A percentile compares a stretch with the other conserved stretches of the same genome.
These are phyloP conservation scores for Apiotrichum mycotoxinovorans DNA, from an alignment of 1,284 basidiomycete genomes.

Conservation along the genomic window DNA sequence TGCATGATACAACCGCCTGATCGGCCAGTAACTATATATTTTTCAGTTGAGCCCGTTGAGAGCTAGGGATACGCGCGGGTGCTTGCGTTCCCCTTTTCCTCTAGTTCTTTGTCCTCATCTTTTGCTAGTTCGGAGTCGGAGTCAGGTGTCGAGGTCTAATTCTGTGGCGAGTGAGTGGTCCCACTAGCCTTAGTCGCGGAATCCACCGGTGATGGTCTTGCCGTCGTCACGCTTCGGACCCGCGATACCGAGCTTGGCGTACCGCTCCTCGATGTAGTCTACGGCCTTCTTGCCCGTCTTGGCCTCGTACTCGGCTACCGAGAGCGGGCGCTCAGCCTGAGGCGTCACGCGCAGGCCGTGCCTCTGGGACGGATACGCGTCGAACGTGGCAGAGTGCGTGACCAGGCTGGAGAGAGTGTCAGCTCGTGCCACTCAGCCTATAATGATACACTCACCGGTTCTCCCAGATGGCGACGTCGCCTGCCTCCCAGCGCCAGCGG, in stretches of 20 bases:
- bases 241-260: constrained; percentile 35
- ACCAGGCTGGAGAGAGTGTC: not conserved
- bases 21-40: too few relatives aligned
- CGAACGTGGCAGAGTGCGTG: constrained; percentile 7
- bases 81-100: too few relatives aligned
- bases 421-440: constrained; percentile 36
- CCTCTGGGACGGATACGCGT: constrained; percentile 51
- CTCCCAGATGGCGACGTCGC: constrained; percentile 49
- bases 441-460: constrained; percentile 60
- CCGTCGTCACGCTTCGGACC: constrained; percentile 39
- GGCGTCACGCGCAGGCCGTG: constrained; percentile 78
- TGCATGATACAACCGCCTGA: too few relatives aligned
- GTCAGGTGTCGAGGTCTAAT: too few relatives aligned
- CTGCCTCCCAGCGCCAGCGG: constrained; percentile 42
- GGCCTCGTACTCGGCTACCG: constrained; percentile 69
- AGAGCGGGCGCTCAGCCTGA: constrained; percentile 69
- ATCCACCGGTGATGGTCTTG: constrained; percentile 37
- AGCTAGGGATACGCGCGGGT: too few relatives aligned
- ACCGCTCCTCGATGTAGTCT: constrained; percentile 47
- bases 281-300: constrained; percentile 44
- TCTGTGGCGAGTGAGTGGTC: too few relatives aligned
- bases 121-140: too few relatives aligned
- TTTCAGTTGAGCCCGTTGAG: too few relatives aligned
- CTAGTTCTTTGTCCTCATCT: too few relatives aligned
- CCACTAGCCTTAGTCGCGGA: constrained; percentile 48